Evolutionary conservation across 805 yeast genomes (phyloP).

Genomic region (Wickerhamiella domercqiae): DNA sequence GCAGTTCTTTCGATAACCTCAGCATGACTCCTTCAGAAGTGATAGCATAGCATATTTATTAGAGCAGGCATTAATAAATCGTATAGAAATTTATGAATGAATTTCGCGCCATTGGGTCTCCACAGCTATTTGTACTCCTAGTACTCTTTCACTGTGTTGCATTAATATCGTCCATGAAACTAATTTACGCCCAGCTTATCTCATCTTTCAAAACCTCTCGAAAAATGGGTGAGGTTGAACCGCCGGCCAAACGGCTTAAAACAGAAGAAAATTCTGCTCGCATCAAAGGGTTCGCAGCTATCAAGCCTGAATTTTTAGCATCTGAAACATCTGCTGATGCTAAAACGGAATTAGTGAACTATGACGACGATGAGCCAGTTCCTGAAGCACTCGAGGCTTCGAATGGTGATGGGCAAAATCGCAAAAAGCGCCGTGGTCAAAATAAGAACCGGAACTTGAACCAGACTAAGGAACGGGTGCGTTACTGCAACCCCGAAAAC

Average conservation of each 20-base stretch:
- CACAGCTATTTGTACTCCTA: too few species aligned
- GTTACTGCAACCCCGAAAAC: slow-evolving; percentile 14
- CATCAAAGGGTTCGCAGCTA: slow-evolving; percentile 18
- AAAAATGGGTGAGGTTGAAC: not conserved
- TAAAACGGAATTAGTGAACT: not conserved
- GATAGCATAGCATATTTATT: too few species aligned
- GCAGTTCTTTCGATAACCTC: too few species aligned
- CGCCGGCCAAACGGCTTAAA: slow-evolving; percentile 11
- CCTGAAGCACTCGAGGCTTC: slow-evolving; percentile 1
- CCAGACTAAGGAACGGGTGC: slow-evolving; percentile 14
- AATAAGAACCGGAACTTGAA: slow-evolving; percentile 17
- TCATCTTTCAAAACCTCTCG: too few species aligned
- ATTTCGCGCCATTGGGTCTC: too few species aligned
- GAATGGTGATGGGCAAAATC: slow-evolving; percentile 4
- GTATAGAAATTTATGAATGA: too few species aligned
- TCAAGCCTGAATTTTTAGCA: slow-evolving; percentile 14
- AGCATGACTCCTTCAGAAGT: too few species aligned
- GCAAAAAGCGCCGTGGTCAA: slow-evolving; percentile 16
- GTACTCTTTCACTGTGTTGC: too few species aligned
- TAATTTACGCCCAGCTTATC: too few species aligned
- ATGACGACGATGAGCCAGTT: slow-evolving; percentile 4
- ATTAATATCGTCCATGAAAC: too few species aligned
- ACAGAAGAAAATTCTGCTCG: too few species aligned
- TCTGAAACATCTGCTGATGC: slow-evolving; percentile 2
- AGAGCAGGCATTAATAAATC: too few species aligned